A percentile compares a stretch with the other conserved stretches of the same genome.
Evolutionary conservation across 2,329 filamentous ascomycete genomes (phyloP).

Genomic region (Aureobasidium melanogenum): DNA sequence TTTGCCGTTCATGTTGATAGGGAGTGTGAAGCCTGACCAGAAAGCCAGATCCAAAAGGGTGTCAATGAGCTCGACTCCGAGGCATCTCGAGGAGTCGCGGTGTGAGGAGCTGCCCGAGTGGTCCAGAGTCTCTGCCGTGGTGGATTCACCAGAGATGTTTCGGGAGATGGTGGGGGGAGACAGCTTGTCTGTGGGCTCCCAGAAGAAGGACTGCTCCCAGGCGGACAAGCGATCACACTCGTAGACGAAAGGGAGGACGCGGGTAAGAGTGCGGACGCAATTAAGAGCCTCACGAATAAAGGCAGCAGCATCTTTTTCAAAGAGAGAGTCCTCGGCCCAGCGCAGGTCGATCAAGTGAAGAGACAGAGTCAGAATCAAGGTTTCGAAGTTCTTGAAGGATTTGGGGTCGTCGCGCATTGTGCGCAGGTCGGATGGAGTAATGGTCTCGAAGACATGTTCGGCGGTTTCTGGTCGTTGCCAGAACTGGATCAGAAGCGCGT

Average conservation of each 20-base stretch:
- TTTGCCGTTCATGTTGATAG: conserved; percentile 27
- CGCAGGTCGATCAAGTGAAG: conserved; percentile 73
- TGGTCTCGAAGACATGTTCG: conserved; percentile 81
- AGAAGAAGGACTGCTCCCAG: conserved; percentile 95
- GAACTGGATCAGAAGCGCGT: conserved; percentile 50
- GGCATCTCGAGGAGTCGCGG: not conserved
- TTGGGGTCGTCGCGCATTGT: conserved; percentile 64
- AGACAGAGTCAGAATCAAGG: conserved; percentile 73
- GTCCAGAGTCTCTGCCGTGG: conserved; percentile 36
- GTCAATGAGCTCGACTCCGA: conserved; percentile 83
- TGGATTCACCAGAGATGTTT: conserved; percentile 26
- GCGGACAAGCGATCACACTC: conserved; percentile 71
- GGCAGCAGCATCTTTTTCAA: conserved; percentile 16
- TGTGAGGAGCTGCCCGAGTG: not conserved
- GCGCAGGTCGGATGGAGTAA: conserved; percentile 58
- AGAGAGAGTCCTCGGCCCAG: conserved; percentile 71
- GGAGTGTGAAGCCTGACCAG: conserved; percentile 81
- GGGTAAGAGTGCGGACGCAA: conserved; percentile 83
- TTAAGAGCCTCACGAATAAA: conserved; percentile 65
- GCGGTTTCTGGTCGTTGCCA: conserved; percentile 94
- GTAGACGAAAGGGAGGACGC: conserved; percentile 83
- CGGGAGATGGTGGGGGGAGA: not conserved
- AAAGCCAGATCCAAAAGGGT: conserved; percentile 84
- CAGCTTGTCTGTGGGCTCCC: conserved; percentile 38
- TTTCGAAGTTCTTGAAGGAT: conserved; percentile 81